phyloP scores from a whole-genome alignment of 305 asterid genomes.

The Fraxinus sp. region DNA sequence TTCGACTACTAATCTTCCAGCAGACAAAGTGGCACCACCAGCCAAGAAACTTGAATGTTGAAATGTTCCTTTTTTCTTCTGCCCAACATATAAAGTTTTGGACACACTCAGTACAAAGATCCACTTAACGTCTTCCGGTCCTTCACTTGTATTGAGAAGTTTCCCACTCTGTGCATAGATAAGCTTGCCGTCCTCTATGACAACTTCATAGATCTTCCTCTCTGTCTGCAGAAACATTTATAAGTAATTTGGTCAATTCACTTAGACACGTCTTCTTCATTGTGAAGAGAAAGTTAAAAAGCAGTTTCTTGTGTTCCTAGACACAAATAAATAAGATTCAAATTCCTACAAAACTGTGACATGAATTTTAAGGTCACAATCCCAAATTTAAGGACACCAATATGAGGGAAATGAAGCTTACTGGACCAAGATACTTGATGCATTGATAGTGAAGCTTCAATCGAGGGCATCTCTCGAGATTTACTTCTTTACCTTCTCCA shows the following conservation, averaged over 20 bases:
- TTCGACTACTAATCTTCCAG: conserved; percentile 75
- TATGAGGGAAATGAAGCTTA: conserved; percentile 33
- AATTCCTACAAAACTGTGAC: neutral
- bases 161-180: conserved; percentile 57
- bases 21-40: conserved; percentile 83
- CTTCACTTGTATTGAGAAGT: conserved; percentile 61
- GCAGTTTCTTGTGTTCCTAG: neutral
- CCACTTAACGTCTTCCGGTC: conserved; percentile 68
- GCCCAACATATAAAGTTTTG: conserved; percentile 61
- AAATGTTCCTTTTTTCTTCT: conserved; percentile 68
- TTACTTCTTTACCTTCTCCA: conserved; percentile 78
- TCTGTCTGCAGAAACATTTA: conserved; percentile 45
- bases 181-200: conserved; percentile 52
- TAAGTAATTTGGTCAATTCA: neutral
- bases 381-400: neutral
- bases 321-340: neutral
- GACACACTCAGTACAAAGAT: conserved; percentile 79
- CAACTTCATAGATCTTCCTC: conserved; percentile 64
- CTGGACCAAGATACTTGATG: conserved; percentile 92
- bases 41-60: conserved; percentile 94
- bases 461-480: conserved; percentile 62
- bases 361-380: neutral
- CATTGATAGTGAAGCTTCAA: conserved; percentile 78
- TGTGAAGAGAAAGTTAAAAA: neutral
- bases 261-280: neutral